phyloP scores from a whole-genome alignment of 2,329 filamentous ascomycete species.

The Diaporthe sp. region DNA sequence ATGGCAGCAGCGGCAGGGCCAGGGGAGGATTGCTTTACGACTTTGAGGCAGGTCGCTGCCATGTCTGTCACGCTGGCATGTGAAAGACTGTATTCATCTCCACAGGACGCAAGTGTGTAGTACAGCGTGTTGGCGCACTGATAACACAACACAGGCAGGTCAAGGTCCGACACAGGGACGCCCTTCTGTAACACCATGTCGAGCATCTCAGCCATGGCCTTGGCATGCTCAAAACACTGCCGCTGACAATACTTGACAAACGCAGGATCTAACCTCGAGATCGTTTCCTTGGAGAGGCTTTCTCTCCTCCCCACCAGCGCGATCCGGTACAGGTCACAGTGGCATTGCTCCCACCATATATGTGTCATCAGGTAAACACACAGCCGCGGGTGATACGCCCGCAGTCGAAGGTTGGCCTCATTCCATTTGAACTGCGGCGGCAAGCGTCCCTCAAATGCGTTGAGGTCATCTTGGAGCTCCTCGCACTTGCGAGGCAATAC shows the following conservation, averaged over 20 bases:
- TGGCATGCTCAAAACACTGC: slow-evolving; percentile 66
- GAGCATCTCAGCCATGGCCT: slow-evolving; percentile 69
- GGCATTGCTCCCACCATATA: slow-evolving; percentile 70
- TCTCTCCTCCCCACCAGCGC: slow-evolving; percentile 65
- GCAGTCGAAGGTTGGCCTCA: slow-evolving; percentile 66
- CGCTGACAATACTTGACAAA: slow-evolving; percentile 63
- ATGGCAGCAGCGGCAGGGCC: slow-evolving; percentile 64
- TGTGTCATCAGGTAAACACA: slow-evolving; percentile 72
- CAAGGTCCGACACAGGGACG: slow-evolving; percentile 66
- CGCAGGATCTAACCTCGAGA: slow-evolving; percentile 60
- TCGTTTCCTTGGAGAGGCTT: slow-evolving; percentile 57
- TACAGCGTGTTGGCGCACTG: slow-evolving; percentile 67
- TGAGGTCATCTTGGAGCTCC: slow-evolving; percentile 59
- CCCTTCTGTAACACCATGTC: slow-evolving; percentile 62
- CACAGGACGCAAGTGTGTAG: slow-evolving; percentile 61
- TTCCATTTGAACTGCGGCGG: slow-evolving; percentile 70
- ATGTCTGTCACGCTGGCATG: slow-evolving; percentile 62
- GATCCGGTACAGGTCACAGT: slow-evolving; percentile 68
- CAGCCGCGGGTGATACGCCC: slow-evolving; percentile 68
- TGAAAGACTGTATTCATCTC: slow-evolving; percentile 57
- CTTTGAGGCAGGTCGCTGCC: slow-evolving; percentile 62
- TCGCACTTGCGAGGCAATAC: slow-evolving; percentile 61
- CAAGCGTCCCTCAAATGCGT: slow-evolving; percentile 65
- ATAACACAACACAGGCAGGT: slow-evolving; percentile 67
- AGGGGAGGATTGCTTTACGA: slow-evolving; percentile 63